phyloP scores from a whole-genome alignment of 805 yeast genomes.

The Wickerhamiella cacticola region DNA sequence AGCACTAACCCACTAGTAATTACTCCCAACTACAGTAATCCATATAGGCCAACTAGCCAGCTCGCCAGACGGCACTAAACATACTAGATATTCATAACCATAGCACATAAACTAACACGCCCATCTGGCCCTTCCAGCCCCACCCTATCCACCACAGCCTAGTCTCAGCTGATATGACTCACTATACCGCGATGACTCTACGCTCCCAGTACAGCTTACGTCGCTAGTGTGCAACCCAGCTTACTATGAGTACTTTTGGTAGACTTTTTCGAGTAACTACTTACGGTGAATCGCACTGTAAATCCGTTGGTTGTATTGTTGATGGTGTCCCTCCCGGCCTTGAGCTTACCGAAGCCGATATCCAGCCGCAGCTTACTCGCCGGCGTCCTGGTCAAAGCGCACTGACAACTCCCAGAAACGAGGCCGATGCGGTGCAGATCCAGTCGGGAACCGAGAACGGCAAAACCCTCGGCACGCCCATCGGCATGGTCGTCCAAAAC shows the following conservation, averaged over 20 bases:
- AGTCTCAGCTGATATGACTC: no score
- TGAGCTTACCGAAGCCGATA: constrained; percentile 68
- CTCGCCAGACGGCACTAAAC: no score
- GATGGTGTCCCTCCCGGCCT: constrained; percentile 98
- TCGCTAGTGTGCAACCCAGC: neutral
- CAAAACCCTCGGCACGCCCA: constrained; percentile 85
- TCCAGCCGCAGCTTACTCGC: constrained; percentile 91
- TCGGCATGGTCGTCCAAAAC: constrained; percentile 83
- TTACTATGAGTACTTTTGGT: constrained; percentile 61
- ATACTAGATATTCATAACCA: no score
- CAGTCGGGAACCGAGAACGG: constrained; percentile 94
- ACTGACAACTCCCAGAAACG: constrained; percentile 87
- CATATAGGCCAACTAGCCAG: no score
- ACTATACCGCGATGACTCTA: no score
- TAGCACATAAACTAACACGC: no score
- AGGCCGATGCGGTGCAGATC: constrained; percentile 82
- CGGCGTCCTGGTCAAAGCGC: constrained; percentile 97
- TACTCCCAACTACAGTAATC: no score
- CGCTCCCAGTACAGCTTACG: no score
- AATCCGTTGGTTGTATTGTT: constrained; percentile 93
- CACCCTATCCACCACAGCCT: no score
- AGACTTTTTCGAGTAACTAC: constrained; percentile 66
- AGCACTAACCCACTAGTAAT: no score
- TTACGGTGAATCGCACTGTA: constrained; percentile 96
- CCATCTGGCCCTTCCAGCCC: no score